Base-by-base conservation (phyloP, 495 filamentous ascomycete genomes). In the Aspergillus affinis region DNA sequence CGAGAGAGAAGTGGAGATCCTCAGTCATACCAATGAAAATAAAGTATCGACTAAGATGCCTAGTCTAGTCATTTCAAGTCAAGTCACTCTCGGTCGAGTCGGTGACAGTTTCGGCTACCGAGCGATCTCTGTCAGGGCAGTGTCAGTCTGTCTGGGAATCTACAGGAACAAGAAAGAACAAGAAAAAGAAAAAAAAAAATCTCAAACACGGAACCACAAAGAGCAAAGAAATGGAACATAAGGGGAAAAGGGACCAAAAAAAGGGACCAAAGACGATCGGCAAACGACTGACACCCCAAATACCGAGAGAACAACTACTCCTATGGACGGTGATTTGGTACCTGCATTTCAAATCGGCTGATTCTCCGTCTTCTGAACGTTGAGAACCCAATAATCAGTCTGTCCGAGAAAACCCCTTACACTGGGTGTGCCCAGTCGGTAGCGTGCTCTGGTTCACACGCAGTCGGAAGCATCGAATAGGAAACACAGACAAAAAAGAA, bases 131-230 rank as follows among this genome's bases (percentile, higher is more conserved):
- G 17, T 19, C 19, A 41, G 10, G 36, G 18, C 36, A 53, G 21
- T 36, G 9, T 18, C 10, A 26, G 23, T 26, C 23, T 4, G 23
- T 4, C 23, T 26, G 23, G 4, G 23, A 26, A 26, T 26, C 23
- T 26, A 2, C 23, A 26, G 23, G 23, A 26, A 26, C 23, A 26
- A 26, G 23, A 26, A 18, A 41, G 6, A 21, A 55, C 9, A 15
- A 53, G 26, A 30, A 30, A 27, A 12, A 53, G 23, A 53, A 29
- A 30, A 30, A 53, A 53, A 6, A 53, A 30, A 29, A 32, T 12
- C 30, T 32, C 30, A 32, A 12, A 7, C 6, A 12, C 30, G 10
- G 30, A 32, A 7, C 30, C 30, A 7, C 30, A 7, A 32, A 7
- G 7, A 2, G 8, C 36, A 15, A 41, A 41, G 4, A 41, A 26